Base-by-base conservation (phyloP, 2,329 filamentous ascomycete species). In the Sporothrix schenckii region DNA sequence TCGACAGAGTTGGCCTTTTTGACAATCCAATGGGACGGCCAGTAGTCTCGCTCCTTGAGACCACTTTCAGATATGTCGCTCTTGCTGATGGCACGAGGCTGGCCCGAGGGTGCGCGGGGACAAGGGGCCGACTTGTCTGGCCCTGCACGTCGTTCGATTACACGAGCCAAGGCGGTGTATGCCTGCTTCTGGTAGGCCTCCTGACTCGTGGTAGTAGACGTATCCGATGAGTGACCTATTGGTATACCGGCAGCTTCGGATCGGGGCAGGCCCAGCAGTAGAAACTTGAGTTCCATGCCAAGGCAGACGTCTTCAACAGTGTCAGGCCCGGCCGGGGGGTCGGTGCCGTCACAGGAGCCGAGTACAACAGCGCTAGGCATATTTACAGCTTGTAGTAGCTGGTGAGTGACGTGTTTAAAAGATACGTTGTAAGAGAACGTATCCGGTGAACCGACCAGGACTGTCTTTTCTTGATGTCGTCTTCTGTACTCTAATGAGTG, bases 1-100 rank as follows among this genome's bases (percentile, higher is more conserved):
- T 77, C 75, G 4, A 79, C 79, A n/a, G 80, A 81, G 72, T 80
- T 81, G 50, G 80, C 78, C 68, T 78, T 79, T 70, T 82, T 81
- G 50, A 82, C 78, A 34, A 81, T 78, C 80, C 80, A 82, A 68
- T 77, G 75, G 1, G 76, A 75, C n/a, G 71, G 71, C 80, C 79
- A 81, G 68, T 76, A 80, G 27, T 80, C 75, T 21, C 74, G 73
- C 69, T 80, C 79, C 6, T 75, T 70, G 11, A 68, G 60, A 3
- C 73, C 73, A 10, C 60, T 54, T 10, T 70, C 58, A 9, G 73
- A 53, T 53, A 80, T 75, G 2, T 78, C 75, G 27, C 74, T 68
- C 34, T 74, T 72, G 52, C 77, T 78, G 16, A 78, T 74, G 13
- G 79, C 79, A 3, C 56, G 61, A 14, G 53, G 71, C 16, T 65